Base-by-base conservation (phyloP, 305 asterid genomes). In the Plantago lanceolata region DNA sequence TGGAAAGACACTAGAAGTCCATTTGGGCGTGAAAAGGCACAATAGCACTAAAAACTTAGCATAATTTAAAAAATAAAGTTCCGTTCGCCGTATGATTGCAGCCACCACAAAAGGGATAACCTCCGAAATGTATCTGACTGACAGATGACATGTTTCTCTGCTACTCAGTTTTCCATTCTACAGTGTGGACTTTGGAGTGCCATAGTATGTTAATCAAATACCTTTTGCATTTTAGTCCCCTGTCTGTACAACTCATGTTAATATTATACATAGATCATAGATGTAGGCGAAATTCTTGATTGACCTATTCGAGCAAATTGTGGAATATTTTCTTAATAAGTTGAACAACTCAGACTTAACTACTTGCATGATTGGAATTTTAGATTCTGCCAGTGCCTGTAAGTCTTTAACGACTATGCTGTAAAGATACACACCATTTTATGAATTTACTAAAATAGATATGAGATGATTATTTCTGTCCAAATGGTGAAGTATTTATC, bases 381-480 rank as follows among this genome's bases (percentile, higher is more conserved):
- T 40, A 60, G 51, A 43, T 52, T 37, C 14, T 63, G 57, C 19
- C 51, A 56, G 40, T 48, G 59, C 54, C 33, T 47, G 31, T 44
- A 24, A 19, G n/a, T n/a, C n/a, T n/a, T 24, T 24, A 24, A 1
- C 49, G 19, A 33, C 28, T 35, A 16, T 28, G 64, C 19, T 40
- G 45, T 63, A 12, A 6, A 55, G n/a, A 35, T 17, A 7, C 56
- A 45, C 70, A 60, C 11, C 21, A 65, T 37, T 65, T 24, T 20
- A 29, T 2, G 68, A 28, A 15, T 29, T 21, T 53, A 15, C 59
- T 26, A 43, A 51, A 63, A 26, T 21, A 5, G 15, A 19, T 50
- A n/a, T n/a, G n/a, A n/a, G n/a, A n/a, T n/a, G n/a, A n/a, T n/a
- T n/a, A n/a, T n/a, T n/a, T n/a, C n/a, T n/a, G n/a, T n/a, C n/a